Evolutionary conservation across 805 yeast genomes (phyloP).

Genomic region (Nakazawaea holstii): DNA sequence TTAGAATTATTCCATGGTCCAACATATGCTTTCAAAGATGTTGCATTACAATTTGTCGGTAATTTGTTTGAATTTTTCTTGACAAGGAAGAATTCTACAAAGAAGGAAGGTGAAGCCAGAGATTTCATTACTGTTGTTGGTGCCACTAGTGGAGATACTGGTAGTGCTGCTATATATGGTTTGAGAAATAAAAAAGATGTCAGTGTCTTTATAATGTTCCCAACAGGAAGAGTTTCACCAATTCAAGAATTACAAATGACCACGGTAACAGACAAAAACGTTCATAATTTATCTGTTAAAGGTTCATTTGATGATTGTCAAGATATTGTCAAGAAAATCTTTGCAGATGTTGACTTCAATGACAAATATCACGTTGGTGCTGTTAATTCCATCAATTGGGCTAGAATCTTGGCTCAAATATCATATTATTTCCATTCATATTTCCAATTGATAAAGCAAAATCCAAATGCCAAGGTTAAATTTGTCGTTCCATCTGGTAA

Average conservation of each 20-base stretch:
- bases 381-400: conserved; percentile 98
- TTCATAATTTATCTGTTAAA: conserved; percentile 89
- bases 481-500: conserved; percentile 97
- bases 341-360: conserved; percentile 87
- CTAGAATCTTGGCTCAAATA: conserved; percentile 95
- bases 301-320: conserved; percentile 99
- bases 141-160: conserved; percentile 99
- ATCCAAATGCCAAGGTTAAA: conserved; percentile 44
- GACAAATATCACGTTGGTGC: conserved; percentile 92
- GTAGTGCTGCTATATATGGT: conserved; percentile 98
- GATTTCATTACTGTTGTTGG: conserved; percentile 94
- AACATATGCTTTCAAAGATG: conserved; percentile 98
- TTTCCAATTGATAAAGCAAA: conserved; percentile 56
- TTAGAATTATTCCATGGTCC: conserved; percentile 98
- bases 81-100: conserved; percentile 59
- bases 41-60: conserved; percentile 96
- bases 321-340: conserved; percentile 88
- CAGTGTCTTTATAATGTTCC: conserved; percentile 93
- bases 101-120: conserved; percentile 45
- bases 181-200: conserved; percentile 95
- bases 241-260: conserved; percentile 99
- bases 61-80: conserved; percentile 92
- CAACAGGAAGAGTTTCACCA: conserved; percentile 96
- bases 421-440: conserved; percentile 93
- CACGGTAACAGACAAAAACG: conserved; percentile 86